A percentile compares a stretch with the other conserved stretches of the same genome.
These are phyloP conservation scores for Trichoderma erinaceum DNA, from an alignment of 495 filamentous ascomycete species.

Conservation along the genomic window DNA sequence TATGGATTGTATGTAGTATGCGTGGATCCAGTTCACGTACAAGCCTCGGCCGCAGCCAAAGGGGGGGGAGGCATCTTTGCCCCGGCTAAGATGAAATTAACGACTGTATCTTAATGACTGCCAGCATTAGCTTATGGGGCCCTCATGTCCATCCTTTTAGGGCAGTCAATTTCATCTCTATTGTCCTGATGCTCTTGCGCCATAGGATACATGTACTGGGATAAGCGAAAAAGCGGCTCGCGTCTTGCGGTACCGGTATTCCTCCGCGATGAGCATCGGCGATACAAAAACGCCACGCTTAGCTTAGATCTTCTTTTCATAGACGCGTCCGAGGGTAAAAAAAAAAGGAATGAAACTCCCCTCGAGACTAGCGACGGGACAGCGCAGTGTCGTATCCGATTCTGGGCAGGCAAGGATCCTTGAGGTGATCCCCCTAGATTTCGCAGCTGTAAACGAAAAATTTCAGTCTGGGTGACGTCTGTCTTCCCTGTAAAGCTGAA, in stretches of 20 bases:
- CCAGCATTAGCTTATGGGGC: neutral
- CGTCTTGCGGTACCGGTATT: neutral
- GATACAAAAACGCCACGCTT: neutral
- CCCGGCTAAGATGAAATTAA: conserved; percentile 2
- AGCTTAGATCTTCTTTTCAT: neutral
- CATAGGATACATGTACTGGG: neutral
- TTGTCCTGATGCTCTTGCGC: neutral
- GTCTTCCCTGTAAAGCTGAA: neutral
- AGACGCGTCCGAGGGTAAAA: neutral
- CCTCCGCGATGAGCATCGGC: neutral
- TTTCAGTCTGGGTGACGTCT: neutral
- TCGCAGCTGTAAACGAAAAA: neutral
- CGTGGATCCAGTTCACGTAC: neutral
- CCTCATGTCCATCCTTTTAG: neutral
- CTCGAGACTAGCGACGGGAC: neutral
- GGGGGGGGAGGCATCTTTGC: neutral
- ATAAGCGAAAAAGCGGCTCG: conserved; percentile 13
- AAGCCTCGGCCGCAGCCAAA: neutral
- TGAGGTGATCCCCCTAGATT: neutral
- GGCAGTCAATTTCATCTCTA: neutral
- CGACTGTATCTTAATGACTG: neutral
- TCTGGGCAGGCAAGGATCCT: neutral
- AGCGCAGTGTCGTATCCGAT: neutral
- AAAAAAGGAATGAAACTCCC: neutral
- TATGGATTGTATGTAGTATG: neutral